These are phyloP conservation scores for Hymenoscyphus salicellus DNA, from an alignment of 2,329 filamentous ascomycete species.

Conservation along the genomic window DNA sequence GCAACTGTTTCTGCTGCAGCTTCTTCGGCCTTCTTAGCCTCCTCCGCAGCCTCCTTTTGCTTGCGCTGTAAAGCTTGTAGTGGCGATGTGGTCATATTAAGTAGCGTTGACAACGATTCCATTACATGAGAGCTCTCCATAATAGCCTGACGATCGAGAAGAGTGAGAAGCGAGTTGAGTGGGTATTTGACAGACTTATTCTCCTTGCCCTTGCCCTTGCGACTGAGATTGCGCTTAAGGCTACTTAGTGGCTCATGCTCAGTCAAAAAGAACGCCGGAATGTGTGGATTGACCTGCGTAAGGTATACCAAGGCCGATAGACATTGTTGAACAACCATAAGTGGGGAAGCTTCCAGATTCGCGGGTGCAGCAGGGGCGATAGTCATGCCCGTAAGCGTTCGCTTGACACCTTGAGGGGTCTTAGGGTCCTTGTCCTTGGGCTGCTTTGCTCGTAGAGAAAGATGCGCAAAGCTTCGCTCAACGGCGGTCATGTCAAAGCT, in stretches of 20 bases:
- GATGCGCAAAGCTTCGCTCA: conserved; percentile 89
- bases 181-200: conserved; percentile 82
- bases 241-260: conserved; percentile 82
- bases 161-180: conserved; percentile 81
- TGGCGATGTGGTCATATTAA: conserved; percentile 85
- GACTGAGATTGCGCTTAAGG: conserved; percentile 71
- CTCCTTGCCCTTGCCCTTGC: conserved; percentile 87
- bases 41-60: conserved; percentile 68
- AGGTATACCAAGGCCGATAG: conserved; percentile 81
- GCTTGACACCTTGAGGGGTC: conserved; percentile 78
- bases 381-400: conserved; percentile 62
- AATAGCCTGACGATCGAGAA: conserved; percentile 90
- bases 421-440: conserved; percentile 62
- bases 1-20: conserved; percentile 23
- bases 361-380: conserved; percentile 44
- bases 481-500: conserved; percentile 90
- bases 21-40: conserved; percentile 41
- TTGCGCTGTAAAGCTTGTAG: conserved; percentile 78
- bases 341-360: conserved; percentile 84
- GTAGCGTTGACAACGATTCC: conserved; percentile 82
- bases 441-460: conserved; percentile 87
- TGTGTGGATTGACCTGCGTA: conserved; percentile 78
- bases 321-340: conserved; percentile 95
- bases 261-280: conserved; percentile 87
- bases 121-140: conserved; percentile 97